phyloP scores from a whole-genome alignment of 805 yeast species.

The Wickerhamomyces tratensis region DNA sequence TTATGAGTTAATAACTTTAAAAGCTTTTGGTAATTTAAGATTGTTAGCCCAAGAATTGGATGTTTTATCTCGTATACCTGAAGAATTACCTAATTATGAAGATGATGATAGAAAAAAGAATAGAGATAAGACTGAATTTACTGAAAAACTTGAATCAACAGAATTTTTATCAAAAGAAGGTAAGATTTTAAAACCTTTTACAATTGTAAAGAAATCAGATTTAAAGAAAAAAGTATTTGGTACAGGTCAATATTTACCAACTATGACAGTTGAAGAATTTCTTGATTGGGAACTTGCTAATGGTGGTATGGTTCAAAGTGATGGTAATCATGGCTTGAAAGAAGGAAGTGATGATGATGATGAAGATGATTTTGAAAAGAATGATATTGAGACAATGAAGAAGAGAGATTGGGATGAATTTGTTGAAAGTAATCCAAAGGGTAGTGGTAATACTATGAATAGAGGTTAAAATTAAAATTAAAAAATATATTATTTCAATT shows the following conservation, averaged over 20 bases:
- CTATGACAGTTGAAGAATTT: slow-evolving; percentile 90
- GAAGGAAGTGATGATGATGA: slow-evolving; percentile 33
- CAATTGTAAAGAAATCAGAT: slow-evolving; percentile 54
- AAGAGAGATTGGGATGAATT: slow-evolving; percentile 91
- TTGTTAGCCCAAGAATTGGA: slow-evolving; percentile 55
- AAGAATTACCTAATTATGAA: slow-evolving; percentile 11
- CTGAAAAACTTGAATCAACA: slow-evolving; percentile 51
- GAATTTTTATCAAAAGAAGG: slow-evolving; percentile 65
- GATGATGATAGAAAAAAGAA: slow-evolving; percentile 9
- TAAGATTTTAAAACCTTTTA: slow-evolving; percentile 76
- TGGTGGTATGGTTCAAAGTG: slow-evolving; percentile 64
- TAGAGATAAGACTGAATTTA: slow-evolving; percentile 38
- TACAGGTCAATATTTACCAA: slow-evolving; percentile 87
- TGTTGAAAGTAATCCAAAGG: slow-evolving; percentile 75
- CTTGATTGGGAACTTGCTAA: slow-evolving; percentile 76
- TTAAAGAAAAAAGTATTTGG: slow-evolving; percentile 65
- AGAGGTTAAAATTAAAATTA: slow-evolving; percentile 31
- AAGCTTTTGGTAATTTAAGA: slow-evolving; percentile 48
- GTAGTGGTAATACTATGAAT: slow-evolving; percentile 82
- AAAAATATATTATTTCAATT: no score
- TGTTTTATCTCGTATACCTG: slow-evolving; percentile 41
- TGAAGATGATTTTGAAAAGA: slow-evolving; percentile 52
- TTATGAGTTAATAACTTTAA: slow-evolving; percentile 39
- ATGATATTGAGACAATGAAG: slow-evolving; percentile 61
- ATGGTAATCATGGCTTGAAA: slow-evolving; percentile 26